Percentiles rank a stretch among this genome's conserved stretches.
Evolutionary conservation across 352 stramenopile genomes (phyloP).

Genomic region (Phytophthora pini): DNA sequence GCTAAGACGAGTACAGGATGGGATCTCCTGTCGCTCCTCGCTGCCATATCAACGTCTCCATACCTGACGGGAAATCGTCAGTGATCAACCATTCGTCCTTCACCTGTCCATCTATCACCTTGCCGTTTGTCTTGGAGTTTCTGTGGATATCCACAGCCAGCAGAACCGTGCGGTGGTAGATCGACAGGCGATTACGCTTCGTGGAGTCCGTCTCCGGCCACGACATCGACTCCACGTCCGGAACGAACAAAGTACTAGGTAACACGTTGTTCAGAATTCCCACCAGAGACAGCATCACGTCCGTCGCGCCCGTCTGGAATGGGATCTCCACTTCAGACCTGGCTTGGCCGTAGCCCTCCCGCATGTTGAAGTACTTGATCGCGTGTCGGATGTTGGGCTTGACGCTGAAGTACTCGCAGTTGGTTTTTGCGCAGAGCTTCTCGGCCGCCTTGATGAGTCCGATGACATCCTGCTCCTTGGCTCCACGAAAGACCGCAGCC

Average conservation of each 20-base stretch:
- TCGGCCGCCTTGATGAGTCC: slow-evolving; percentile 48
- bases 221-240: slow-evolving; percentile 21
- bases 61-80: slow-evolving; percentile 22
- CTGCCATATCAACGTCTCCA: slow-evolving; percentile 34
- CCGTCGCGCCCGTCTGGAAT: slow-evolving; percentile 53
- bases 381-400: slow-evolving; percentile 61
- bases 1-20: slow-evolving; percentile 13
- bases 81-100: slow-evolving; percentile 17
- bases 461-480: slow-evolving; percentile 51
- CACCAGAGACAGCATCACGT: slow-evolving; percentile 60
- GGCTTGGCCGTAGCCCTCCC: slow-evolving; percentile 54
- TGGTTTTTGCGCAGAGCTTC: slow-evolving; percentile 46
- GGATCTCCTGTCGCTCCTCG: slow-evolving; percentile 14
- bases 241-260: slow-evolving; percentile 51
- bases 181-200: slow-evolving; percentile 46
- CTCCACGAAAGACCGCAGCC: slow-evolving; percentile 60
- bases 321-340: slow-evolving; percentile 38
- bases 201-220: slow-evolving; percentile 35
- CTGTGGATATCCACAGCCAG: slow-evolving; percentile 57
- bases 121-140: slow-evolving; percentile 52
- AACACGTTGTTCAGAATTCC: slow-evolving; percentile 62
- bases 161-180: slow-evolving; percentile 56
- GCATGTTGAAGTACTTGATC: slow-evolving; percentile 72
- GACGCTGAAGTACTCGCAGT: slow-evolving; percentile 60
- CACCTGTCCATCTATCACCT: slow-evolving; percentile 20